Conservation (phyloP, 805 yeast genomes). For the Yarrowia deformans region DNA sequence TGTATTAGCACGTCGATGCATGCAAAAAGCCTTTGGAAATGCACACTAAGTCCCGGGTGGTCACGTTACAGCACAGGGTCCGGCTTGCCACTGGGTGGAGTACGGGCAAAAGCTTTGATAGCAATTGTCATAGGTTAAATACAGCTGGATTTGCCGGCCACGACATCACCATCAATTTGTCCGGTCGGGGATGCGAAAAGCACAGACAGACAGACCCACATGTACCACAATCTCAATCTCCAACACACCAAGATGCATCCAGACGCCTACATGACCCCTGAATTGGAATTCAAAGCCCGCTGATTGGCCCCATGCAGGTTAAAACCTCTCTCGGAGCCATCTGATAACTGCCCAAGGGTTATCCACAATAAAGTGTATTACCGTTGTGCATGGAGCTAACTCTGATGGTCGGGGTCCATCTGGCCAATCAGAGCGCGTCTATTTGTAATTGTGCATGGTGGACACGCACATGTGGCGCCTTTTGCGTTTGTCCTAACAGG, state of each 20-base stretch:
- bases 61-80: too few relatives aligned
- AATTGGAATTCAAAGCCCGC: slow-evolving; percentile 16
- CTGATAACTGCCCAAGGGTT: slow-evolving; percentile 35
- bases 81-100: too few relatives aligned
- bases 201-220: neutral
- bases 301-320: slow-evolving; percentile 37
- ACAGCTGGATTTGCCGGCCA: too few relatives aligned
- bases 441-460: slow-evolving; percentile 18
- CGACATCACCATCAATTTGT: too few relatives aligned
- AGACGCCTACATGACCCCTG: slow-evolving; percentile 8
- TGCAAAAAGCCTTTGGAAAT: slow-evolving; percentile 11
- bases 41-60: slow-evolving; percentile 2
- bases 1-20: slow-evolving; percentile 29
- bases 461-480: slow-evolving; percentile 12
- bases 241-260: neutral
- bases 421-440: slow-evolving; percentile 9
- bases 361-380: slow-evolving; percentile 15
- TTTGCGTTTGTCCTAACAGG: neutral
- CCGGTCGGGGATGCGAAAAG: too few relatives aligned
- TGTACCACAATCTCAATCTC: neutral
- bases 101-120: too few relatives aligned
- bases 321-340: slow-evolving; percentile 34
- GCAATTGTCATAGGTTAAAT: neutral
- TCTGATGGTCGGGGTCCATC: slow-evolving; percentile 21
- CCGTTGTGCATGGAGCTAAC: slow-evolving; percentile 14